These are phyloP conservation scores for Cucumis cinereus DNA, from an alignment of 306 rosid species.

Conservation along the genomic window DNA sequence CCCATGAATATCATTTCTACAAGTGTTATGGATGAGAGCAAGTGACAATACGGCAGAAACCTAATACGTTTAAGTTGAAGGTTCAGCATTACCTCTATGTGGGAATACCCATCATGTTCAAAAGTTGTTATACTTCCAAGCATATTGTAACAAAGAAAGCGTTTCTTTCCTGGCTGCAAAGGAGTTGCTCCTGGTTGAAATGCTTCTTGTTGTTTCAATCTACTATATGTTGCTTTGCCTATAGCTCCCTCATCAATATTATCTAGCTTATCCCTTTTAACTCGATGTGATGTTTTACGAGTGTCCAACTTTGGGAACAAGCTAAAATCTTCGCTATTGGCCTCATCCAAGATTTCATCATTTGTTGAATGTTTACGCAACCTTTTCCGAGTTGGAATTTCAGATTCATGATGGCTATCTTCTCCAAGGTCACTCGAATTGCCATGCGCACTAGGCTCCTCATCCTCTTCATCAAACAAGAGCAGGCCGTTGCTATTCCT, in stretches of 20 bases:
- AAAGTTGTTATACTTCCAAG: conserved; percentile 74
- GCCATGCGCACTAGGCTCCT: conserved; percentile 41
- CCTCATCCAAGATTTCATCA: conserved; percentile 40
- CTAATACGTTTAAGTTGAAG: not conserved
- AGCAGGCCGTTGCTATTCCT: conserved; percentile 66
- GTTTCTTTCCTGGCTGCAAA: conserved; percentile 63
- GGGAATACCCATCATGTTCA: conserved; percentile 82
- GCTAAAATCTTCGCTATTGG: conserved; percentile 28
- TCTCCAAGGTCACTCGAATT: conserved; percentile 75
- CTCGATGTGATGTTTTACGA: conserved; percentile 36
- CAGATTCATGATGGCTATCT: conserved; percentile 41
- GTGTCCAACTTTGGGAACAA: conserved; percentile 43
- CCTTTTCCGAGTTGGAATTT: conserved; percentile 69
- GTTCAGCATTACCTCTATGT: conserved; percentile 55
- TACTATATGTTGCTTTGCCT: conserved; percentile 23
- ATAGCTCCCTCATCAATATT: conserved; percentile 25
- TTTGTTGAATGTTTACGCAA: conserved; percentile 31
- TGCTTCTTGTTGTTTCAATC: conserved; percentile 60
- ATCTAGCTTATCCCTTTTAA: conserved; percentile 29
- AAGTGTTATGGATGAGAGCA: not conserved
- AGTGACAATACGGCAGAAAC: not conserved
- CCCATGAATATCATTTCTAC: not conserved
- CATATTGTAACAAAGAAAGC: conserved; percentile 86
- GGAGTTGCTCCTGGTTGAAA: conserved; percentile 95
- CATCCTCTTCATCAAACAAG: conserved; percentile 69